phyloP scores from a whole-genome alignment of 2,329 filamentous ascomycete species.

The Neoarthrinium moseri region DNA sequence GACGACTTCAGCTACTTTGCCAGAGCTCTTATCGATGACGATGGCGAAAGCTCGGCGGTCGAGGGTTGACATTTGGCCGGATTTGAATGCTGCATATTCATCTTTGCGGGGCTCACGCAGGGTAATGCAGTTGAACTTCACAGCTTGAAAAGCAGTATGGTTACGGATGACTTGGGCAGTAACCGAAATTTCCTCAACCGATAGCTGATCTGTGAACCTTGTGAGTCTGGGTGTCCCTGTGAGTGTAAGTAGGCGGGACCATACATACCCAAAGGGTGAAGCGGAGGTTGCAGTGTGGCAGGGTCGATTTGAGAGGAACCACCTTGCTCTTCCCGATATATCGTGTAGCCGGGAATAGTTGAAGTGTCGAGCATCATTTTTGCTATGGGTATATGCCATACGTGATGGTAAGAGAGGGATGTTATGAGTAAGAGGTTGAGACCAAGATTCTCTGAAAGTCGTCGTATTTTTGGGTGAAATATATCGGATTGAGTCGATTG shows the following conservation, averaged over 20 bases:
- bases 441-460: background rate
- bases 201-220: slow-evolving; percentile 47
- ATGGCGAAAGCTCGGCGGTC: slow-evolving; percentile 51
- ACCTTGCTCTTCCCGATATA: slow-evolving; percentile 41
- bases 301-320: slow-evolving; percentile 30
- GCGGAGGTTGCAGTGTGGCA: slow-evolving; percentile 24
- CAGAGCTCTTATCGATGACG: slow-evolving; percentile 38
- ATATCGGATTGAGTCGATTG: background rate
- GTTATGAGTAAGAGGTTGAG: slow-evolving; percentile 3
- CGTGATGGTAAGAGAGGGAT: slow-evolving; percentile 4
- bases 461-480: background rate
- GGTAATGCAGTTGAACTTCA: slow-evolving; percentile 62
- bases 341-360: slow-evolving; percentile 43
- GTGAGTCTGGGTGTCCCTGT: slow-evolving; percentile 8
- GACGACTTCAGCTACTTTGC: slow-evolving; percentile 49
- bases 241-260: background rate
- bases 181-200: slow-evolving; percentile 50
- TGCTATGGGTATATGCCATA: slow-evolving; percentile 13
- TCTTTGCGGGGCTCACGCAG: slow-evolving; percentile 64
- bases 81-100: slow-evolving; percentile 61
- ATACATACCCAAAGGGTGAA: slow-evolving; percentile 36
- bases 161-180: slow-evolving; percentile 49
- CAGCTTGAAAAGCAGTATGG: slow-evolving; percentile 26
- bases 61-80: slow-evolving; percentile 43
- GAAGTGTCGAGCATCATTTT: slow-evolving; percentile 41